Evolutionary conservation across 2,329 filamentous ascomycete genomes (phyloP), one percentile per base, ranked within the genome.

Genomic region (Aspergillus melleus): DNA sequence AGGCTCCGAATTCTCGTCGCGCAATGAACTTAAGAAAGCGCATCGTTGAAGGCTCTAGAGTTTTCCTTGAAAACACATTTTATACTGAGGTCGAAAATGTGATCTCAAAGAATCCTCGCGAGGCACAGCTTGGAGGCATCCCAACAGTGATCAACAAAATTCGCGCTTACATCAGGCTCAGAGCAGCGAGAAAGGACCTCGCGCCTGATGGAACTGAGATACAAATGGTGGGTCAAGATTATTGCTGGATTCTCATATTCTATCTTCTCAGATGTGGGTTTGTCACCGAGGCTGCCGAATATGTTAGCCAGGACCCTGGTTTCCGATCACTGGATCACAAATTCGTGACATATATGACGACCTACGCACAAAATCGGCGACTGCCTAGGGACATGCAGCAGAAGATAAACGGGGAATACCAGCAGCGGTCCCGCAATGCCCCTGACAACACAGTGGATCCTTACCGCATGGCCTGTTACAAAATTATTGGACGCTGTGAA

Each of bases 391-490:
- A 93, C 63, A 79, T 96, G 59, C 90, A 96, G 70, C 90, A 92
- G 66, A 90, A 91, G 64, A 96, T 96, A 77, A 90, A 90, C 67
- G 91, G 90, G 64, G 93, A 97, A 72, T 97, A 96, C 76, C 90
- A 90, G 54, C 91, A 96, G 73, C 88, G 92, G 50, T 85, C 88
- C 26, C 89, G 91, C 64, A 91, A 96, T 69, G 91, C 91, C 0
- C 90, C 91, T 0, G 91, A 95, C 60, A 89, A 93, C 72, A 90
- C 91, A 1, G 88, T 96, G 64, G 95, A 99, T 74, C 95, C 95
- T 26, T 99, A 96, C 80, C 88, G 92, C 56, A 93, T 96, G 87
- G 93, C 94, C 52, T 97, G 95, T 75, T 98, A 98, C 83, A 98
- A 99, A 82, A 88, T 99, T 62, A 90, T 99, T 68, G 95, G 96